These are phyloP conservation scores for Corchorus olitorius DNA, from an alignment of 345 rosid species.

Conservation along the genomic window DNA sequence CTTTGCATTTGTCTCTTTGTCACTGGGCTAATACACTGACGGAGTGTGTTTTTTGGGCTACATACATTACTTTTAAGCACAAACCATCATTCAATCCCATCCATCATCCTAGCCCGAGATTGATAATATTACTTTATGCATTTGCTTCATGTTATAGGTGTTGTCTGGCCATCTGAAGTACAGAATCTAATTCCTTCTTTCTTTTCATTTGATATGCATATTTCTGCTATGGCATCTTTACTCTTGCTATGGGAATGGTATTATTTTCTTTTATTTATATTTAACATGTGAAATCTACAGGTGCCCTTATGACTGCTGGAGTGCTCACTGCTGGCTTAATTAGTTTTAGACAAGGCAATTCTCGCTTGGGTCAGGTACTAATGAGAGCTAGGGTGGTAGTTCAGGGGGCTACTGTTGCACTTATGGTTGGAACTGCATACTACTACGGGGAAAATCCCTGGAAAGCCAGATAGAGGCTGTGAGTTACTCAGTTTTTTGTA, in stretches of 20 bases:
- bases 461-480: slow-evolving; percentile 36
- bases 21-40: neutral
- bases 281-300: slow-evolving; percentile 40
- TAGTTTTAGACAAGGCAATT: slow-evolving; percentile 78
- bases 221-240: neutral
- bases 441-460: slow-evolving; percentile 92
- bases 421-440: slow-evolving; percentile 88
- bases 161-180: neutral
- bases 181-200: neutral
- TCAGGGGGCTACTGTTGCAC: slow-evolving; percentile 84
- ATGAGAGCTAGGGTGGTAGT: slow-evolving; percentile 87
- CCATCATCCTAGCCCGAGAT: neutral
- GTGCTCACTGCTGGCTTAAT: slow-evolving; percentile 95
- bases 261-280: neutral
- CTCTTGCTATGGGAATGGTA: neutral
- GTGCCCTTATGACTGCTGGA: slow-evolving; percentile 91
- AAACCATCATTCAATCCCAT: too few species aligned
- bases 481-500: neutral
- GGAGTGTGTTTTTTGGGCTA: too few species aligned
- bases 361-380: slow-evolving; percentile 67
- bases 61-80: too few species aligned
- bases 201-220: neutral
- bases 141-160: neutral
- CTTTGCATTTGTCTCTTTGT: neutral
- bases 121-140: neutral